Evolutionary conservation across 2,329 filamentous ascomycete species (phyloP), one percentile per base, ranked within the genome.

Genomic region (Phialophora chinensis): DNA sequence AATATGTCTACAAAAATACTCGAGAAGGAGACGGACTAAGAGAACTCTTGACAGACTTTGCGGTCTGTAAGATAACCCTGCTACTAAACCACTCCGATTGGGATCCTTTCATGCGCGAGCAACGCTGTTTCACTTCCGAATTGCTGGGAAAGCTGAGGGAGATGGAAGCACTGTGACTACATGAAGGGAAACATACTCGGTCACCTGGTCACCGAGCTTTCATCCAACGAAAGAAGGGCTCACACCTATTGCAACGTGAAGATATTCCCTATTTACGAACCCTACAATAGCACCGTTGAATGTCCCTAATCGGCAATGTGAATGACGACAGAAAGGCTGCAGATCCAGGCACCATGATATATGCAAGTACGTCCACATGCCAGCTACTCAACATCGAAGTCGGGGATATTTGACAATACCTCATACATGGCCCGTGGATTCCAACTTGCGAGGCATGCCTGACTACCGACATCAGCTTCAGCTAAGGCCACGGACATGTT

Each of bases 1-100:
- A 73, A 20, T 80, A 77, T 63, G 72, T 73, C 49, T 81, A 78
- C 64, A 69, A 71, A 14, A 76, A 78, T 44, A 77, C 78, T 65
- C 70, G 17, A 64, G 70, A 23, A 66, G 56, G 52, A 3, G 52
- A 61, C 25, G 60, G 49, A n/a, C 50, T 62, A 31, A 62, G 60
- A 11, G 10, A 17, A 1, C 20, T 75, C 2, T 54, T 70, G 10
- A 68, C 65, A 12, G 33, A 66, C 3, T 76, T 74, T 62, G 33
- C 74, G 31, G 65, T 67, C 35, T 75, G 66, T 68, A 47, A 10
- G 50, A 33, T 55, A 25, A 55, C 23, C 23, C 23, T 55, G 12
- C n/a, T 62, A 14, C n/a, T 62, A 6, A n/a, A 8, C 20, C 49
- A 62, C 14, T 12, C 47, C 14, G 60, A 47, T 17, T 62, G 60